These are phyloP conservation scores for Kwoniella sp. DNA, from an alignment of 768 basidiomycete species.

Conservation along the genomic window DNA sequence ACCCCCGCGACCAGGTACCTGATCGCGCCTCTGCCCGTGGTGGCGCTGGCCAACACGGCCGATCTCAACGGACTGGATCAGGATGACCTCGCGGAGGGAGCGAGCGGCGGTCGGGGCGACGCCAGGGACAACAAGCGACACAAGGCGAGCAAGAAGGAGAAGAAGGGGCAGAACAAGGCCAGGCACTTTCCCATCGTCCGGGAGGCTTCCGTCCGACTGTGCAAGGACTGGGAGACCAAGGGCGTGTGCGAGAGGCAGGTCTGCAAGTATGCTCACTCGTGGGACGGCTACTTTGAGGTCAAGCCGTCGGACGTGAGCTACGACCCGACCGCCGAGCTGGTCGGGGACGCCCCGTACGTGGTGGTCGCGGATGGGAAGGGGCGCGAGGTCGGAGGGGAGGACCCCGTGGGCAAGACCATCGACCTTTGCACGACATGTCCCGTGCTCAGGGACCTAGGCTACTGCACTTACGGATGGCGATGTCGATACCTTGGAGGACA, in stretches of 20 bases:
- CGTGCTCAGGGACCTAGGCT: slow-evolving; percentile 63
- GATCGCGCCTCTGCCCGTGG: slow-evolving; percentile 11
- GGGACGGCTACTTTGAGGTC: slow-evolving; percentile 66
- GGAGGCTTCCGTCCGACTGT: slow-evolving; percentile 71
- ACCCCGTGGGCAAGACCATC: slow-evolving; percentile 23
- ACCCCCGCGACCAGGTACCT: slow-evolving; percentile 15
- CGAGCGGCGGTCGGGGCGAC: slow-evolving; percentile 16
- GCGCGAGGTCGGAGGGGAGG: slow-evolving; percentile 28
- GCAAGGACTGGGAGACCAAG: slow-evolving; percentile 72
- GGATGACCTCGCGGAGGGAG: slow-evolving; percentile 43
- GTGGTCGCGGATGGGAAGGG: slow-evolving; percentile 9
- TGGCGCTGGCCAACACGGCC: slow-evolving; percentile 13
- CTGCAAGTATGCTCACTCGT: slow-evolving; percentile 76
- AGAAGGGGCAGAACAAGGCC: slow-evolving; percentile 72
- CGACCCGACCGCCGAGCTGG: slow-evolving; percentile 55
- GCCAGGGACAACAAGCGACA: slow-evolving; percentile 34
- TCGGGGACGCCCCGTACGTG: slow-evolving; percentile 58
- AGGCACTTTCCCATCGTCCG: slow-evolving; percentile 70
- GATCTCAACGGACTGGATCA: slow-evolving; percentile 24
- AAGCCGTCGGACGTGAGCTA: slow-evolving; percentile 71
- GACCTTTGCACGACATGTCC: slow-evolving; percentile 57
- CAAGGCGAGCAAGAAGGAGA: slow-evolving; percentile 41
- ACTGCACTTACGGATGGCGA: slow-evolving; percentile 79
- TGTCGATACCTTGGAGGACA: slow-evolving; percentile 88
- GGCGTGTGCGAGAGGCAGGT: slow-evolving; percentile 54